Evolutionary conservation across 192 early-diverging fungal genomes (phyloP), one percentile per base, ranked within the genome.

Genomic region (Coemansia sp.): DNA sequence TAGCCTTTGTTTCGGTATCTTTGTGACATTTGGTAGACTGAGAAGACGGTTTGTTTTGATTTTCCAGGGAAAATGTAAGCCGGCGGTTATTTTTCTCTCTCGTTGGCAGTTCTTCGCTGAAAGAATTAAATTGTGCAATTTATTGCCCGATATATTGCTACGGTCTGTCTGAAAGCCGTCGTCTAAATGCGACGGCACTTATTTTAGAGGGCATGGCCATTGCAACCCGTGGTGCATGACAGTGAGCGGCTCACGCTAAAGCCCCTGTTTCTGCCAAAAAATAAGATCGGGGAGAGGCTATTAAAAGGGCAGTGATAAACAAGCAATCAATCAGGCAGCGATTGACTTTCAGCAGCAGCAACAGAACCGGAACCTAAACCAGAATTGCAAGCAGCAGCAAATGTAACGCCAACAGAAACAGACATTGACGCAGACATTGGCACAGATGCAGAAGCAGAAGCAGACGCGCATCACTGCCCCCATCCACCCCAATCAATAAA

Each of bases 1-100:
- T n/a, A n/a, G n/a, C n/a, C n/a, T 32, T 32, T 32, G 30, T 32
- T 32, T 32, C 8, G 30, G 8, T 32, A 6, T 32, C n/a, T n/a
- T n/a, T n/a, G n/a, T n/a, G n/a, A n/a, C n/a, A n/a, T n/a, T n/a
- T n/a, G n/a, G n/a, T n/a, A n/a, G n/a, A n/a, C n/a, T n/a, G n/a
- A n/a, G n/a, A n/a, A n/a, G n/a, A n/a, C n/a, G n/a, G 16, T 48
- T 48, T 48, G 46, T 48, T 48, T 48, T 48, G 46, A 48, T 48
- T 48, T 48, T 4, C 46, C n/a, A 48, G 46, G 20, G 18, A 16
- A 48, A 48, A 20, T 20, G 46, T n/a, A n/a, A n/a, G n/a, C n/a
- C n/a, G n/a, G n/a, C n/a, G n/a, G n/a, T n/a, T n/a, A n/a, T n/a
- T n/a, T n/a, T n/a, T n/a, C n/a, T n/a, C n/a, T n/a, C n/a, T n/a